Evolutionary conservation across 176 grass and related monocot species (phyloP).

Genomic region (Rhynchospora breviuscula): DNA sequence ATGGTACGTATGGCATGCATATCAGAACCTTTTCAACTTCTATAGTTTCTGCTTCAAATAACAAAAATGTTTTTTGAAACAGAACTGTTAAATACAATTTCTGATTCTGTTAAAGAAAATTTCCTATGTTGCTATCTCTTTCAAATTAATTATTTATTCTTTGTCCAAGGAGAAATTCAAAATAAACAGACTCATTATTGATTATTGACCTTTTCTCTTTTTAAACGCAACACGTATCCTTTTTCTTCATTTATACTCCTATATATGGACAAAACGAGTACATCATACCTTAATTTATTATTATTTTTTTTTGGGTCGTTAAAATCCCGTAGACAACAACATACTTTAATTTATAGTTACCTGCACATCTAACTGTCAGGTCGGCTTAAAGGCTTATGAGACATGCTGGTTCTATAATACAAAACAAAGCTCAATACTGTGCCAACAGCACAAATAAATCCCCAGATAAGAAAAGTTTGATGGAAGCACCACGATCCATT

Average conservation of each 20-base stretch:
- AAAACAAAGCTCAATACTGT: conserved; percentile 11
- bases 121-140: too few relatives aligned
- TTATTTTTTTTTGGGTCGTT: too few relatives aligned
- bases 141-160: too few relatives aligned
- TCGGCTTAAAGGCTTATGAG: neutral
- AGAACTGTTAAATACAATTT: too few relatives aligned
- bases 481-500: neutral
- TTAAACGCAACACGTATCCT: neutral
- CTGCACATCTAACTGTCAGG: neutral
- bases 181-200: neutral
- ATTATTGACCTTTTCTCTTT: neutral
- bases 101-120: too few relatives aligned
- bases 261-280: neutral
- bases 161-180: neutral
- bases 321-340: too few relatives aligned
- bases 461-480: neutral
- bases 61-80: too few relatives aligned
- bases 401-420: conserved; percentile 21
- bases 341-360: neutral
- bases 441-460: neutral
- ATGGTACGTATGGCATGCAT: too few relatives aligned
- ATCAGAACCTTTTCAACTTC: too few relatives aligned
- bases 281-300: neutral
- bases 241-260: neutral
- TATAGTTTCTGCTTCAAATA: too few relatives aligned